Evolutionary conservation across 2,329 filamentous ascomycete species (phyloP).

Genomic region (Sarocladium kiliense): DNA sequence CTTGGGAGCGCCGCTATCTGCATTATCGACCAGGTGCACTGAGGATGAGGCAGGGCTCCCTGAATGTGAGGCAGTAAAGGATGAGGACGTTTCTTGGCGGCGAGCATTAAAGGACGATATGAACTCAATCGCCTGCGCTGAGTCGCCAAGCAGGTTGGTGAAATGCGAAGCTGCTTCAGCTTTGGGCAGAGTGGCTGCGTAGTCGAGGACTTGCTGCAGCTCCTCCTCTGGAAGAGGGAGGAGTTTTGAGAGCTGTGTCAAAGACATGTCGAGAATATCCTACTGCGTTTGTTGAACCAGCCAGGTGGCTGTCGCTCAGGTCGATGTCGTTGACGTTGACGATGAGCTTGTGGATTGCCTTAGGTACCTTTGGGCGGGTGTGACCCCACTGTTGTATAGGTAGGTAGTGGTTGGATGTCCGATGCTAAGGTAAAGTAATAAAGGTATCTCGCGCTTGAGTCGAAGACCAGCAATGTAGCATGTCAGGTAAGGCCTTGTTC

Average conservation of each 20-base stretch:
- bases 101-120: constrained; percentile 76
- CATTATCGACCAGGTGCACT: no score
- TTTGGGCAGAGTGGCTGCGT: constrained; percentile 71
- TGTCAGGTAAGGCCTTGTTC: no score
- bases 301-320: no score
- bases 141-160: constrained; percentile 82
- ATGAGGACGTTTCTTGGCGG: constrained; percentile 36
- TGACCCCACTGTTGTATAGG: no score
- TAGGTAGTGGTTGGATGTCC: no score
- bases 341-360: not conserved
- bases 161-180: constrained; percentile 78
- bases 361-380: no score
- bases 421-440: no score
- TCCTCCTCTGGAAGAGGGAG: constrained; percentile 83
- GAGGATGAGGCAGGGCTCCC: constrained; percentile 11
- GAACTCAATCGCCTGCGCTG: constrained; percentile 69
- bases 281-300: no score
- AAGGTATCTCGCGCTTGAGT: no score
- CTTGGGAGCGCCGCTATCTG: constrained; percentile 41
- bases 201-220: constrained; percentile 77
- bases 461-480: no score
- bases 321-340: not conserved
- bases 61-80: not conserved
- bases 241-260: constrained; percentile 68
- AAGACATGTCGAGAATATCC: constrained; percentile 37